phyloP scores from a whole-genome alignment of 2,329 filamentous ascomycete species.

The Ophiostoma sp. region DNA sequence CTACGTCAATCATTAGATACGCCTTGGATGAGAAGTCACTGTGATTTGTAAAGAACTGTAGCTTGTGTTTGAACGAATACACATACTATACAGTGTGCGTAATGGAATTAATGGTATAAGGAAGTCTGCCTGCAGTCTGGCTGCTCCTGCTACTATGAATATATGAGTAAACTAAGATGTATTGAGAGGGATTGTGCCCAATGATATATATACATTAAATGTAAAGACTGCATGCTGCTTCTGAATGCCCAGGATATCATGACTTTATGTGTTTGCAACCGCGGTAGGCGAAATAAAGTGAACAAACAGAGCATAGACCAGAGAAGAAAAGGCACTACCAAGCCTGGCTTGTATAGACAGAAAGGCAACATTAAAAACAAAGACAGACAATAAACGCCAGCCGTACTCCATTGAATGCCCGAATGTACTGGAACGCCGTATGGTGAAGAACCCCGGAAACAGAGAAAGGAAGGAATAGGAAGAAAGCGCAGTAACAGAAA shows the following conservation, averaged over 20 bases:
- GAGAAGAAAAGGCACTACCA: not conserved
- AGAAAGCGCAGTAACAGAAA: not conserved
- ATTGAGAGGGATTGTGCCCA: not conserved
- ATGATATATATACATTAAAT: slow-evolving; percentile 12
- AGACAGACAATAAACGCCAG: not conserved
- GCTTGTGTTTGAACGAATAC: not conserved
- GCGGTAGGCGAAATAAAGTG: not conserved
- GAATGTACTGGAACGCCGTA: not conserved
- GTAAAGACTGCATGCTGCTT: not conserved
- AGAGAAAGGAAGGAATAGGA: not conserved
- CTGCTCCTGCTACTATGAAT: not conserved
- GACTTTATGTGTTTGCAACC: not conserved
- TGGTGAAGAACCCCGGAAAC: not conserved
- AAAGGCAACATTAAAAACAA: not conserved
- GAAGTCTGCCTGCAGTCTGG: not conserved
- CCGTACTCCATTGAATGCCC: not conserved
- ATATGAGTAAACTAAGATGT: not conserved
- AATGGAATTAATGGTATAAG: not conserved
- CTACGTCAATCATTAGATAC: not conserved
- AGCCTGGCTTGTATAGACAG: not conserved
- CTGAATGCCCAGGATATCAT: not conserved
- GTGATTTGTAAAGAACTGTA: not conserved
- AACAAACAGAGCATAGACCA: not conserved
- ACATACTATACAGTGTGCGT: too few relatives aligned
- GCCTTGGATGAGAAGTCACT: not conserved